phyloP scores from a whole-genome alignment of 768 basidiomycete species.

The Amanita exitialis region DNA sequence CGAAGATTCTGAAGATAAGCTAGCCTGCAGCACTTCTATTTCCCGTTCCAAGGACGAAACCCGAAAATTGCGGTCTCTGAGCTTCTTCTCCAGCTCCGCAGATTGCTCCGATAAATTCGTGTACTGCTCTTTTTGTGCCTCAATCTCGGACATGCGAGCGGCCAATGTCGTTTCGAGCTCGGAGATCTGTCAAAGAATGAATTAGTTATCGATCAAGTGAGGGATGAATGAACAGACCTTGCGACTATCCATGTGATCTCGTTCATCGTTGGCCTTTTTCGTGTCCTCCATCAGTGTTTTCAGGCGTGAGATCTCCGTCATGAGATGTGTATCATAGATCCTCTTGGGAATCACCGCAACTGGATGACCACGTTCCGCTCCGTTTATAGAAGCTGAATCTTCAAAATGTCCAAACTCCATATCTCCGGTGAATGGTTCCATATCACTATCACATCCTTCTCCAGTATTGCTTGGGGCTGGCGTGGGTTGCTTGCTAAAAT shows the following conservation, averaged over 20 bases:
- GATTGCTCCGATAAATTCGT: constrained; percentile 8
- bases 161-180: constrained; percentile 13
- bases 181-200: constrained; percentile 4
- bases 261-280: constrained; percentile 1
- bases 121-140: constrained; percentile 9
- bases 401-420: neutral
- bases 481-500: constrained; percentile 37
- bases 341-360: neutral
- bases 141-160: constrained; percentile 9
- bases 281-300: constrained; percentile 7
- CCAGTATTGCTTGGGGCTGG: constrained; percentile 33
- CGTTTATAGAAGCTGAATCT: neutral
- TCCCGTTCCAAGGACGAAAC: constrained; percentile 14
- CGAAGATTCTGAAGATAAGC: constrained; percentile 7
- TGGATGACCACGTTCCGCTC: neutral
- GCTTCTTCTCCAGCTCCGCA: constrained; percentile 11
- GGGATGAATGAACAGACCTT: constrained; percentile 1
- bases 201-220: neutral
- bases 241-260: neutral
- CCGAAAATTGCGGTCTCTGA: constrained; percentile 17
- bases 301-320: constrained; percentile 4
- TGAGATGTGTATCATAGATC: neutral
- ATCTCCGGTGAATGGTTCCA: neutral
- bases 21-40: constrained; percentile 12
- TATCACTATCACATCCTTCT: constrained; percentile 12